Base-by-base conservation (phyloP, 2,329 filamentous ascomycete species). In the Aspergillus thermomutatus region DNA sequence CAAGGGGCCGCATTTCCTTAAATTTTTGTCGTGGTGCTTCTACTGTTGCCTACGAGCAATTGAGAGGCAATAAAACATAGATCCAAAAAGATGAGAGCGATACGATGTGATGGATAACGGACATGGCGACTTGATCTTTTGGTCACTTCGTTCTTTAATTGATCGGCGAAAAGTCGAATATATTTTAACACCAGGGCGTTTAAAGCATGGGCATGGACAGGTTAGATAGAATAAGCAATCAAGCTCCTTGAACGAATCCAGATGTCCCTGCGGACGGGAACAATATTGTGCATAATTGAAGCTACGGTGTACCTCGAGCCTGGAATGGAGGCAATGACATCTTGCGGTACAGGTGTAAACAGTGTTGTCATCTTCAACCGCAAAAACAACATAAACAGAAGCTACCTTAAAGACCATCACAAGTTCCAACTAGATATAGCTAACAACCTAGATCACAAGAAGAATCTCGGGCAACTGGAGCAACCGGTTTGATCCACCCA, bases 141-240 rank as follows among this genome's bases (percentile, higher is more conserved):
- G 45, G 14, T 8, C 9, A 10, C 17, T 21, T 45, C 41, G 19
- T 19, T 23, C n/a, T 23, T 45, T 21, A 4, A 45, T 45, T 45
- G 31, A 17, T 37, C 31, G 17, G 31, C 31, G 31, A 17, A 34
- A 37, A 37, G 9, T 45, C n/a, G 10, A 6, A 55, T 51, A 47
- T 40, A 55, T 55, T 34, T 51, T 55, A 55, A 55, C 51, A 50
- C 34, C 37, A 45, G 48, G 21, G 27, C n/a, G n/a, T 34, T 45
- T 21, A 21, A 21, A 7, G 31, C 31, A 37, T 37, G 31, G 31
- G 31, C 31, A 37, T 37, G 31, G 17, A 37, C 31, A 37, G 31
- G 31, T 37, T 37, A 37, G 14, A 37, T 17, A 37, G 31, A 34
- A 37, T 37, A 37, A 37, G 31, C 31, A 17, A 37, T 37, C 3